These are phyloP conservation scores for Barnettozyma pratensis DNA, from an alignment of 805 yeast genomes.

Conservation along the genomic window DNA sequence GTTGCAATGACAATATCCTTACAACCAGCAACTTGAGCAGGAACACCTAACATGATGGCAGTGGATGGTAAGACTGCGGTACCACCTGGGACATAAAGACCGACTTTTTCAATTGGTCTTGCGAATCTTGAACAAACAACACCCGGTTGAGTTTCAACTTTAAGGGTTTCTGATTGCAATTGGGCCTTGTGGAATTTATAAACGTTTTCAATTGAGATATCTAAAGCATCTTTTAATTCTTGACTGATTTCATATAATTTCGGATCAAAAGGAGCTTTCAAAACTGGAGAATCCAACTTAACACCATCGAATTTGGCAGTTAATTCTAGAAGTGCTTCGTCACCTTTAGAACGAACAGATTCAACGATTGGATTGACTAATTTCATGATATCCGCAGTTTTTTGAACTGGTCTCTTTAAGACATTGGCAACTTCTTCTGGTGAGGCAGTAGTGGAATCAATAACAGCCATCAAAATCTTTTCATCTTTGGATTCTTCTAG, in stretches of 20 bases:
- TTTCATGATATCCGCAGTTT: slow-evolving; percentile 87
- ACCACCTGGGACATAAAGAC: slow-evolving; percentile 97
- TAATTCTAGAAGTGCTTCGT: slow-evolving; percentile 78
- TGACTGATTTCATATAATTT: slow-evolving; percentile 70
- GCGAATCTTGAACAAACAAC: slow-evolving; percentile 93
- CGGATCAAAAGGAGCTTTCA: slow-evolving; percentile 82
- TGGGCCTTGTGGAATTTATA: slow-evolving; percentile 93
- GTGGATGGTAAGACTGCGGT: slow-evolving; percentile 98
- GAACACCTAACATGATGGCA: slow-evolving; percentile 96
- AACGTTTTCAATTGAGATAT: slow-evolving; percentile 83
- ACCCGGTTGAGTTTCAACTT: slow-evolving; percentile 91
- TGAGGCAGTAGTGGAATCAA: slow-evolving; percentile 43
- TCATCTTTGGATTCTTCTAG: slow-evolving; percentile 24
- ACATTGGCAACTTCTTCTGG: slow-evolving; percentile 51
- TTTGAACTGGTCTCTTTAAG: slow-evolving; percentile 90
- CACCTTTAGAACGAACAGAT: slow-evolving; percentile 73
- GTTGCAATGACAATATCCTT: slow-evolving; percentile 87
- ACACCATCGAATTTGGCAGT: slow-evolving; percentile 93
- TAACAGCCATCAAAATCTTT: slow-evolving; percentile 28
- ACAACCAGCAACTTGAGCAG: slow-evolving; percentile 97
- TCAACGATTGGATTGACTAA: slow-evolving; percentile 87
- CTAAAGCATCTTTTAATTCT: slow-evolving; percentile 77
- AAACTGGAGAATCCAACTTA: slow-evolving; percentile 59
- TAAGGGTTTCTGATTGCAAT: slow-evolving; percentile 62
- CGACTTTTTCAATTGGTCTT: slow-evolving; percentile 90